These are phyloP conservation scores for Kuraishia floccosa DNA, from an alignment of 805 yeast genomes.

Conservation along the genomic window DNA sequence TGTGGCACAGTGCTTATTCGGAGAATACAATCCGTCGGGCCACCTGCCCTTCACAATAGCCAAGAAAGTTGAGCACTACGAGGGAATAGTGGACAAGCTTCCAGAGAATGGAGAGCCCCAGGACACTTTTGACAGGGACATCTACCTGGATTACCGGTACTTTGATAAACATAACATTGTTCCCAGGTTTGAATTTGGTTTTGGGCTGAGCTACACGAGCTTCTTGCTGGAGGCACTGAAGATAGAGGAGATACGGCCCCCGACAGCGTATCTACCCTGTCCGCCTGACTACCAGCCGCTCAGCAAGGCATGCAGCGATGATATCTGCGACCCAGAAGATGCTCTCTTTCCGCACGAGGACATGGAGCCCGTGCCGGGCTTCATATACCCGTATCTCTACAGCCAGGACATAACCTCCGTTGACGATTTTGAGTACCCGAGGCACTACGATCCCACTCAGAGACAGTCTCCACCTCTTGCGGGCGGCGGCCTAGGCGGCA, in stretches of 20 bases:
- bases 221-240: conserved; percentile 24
- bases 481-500: conserved; percentile 26
- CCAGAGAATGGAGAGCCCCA: conserved; percentile 22
- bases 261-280: conserved; percentile 31
- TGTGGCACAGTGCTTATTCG: conserved; percentile 45
- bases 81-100: conserved; percentile 2
- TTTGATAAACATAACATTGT: conserved; percentile 44
- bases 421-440: conserved; percentile 28
- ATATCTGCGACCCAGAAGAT: conserved; percentile 41
- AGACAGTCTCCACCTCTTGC: conserved; percentile 24
- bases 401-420: conserved; percentile 20
- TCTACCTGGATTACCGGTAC: conserved; percentile 43
- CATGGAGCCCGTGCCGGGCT: conserved; percentile 37
- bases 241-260: conserved; percentile 28
- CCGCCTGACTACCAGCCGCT: conserved; percentile 34
- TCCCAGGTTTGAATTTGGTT: conserved; percentile 54
- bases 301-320: conserved; percentile 29
- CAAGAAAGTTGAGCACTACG: conserved; percentile 28
- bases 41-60: conserved; percentile 55
- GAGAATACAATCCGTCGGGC: conserved; percentile 54
- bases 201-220: conserved; percentile 44
- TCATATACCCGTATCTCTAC: conserved; percentile 42
- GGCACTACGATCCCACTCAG: conserved; percentile 23
- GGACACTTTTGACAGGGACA: conserved; percentile 33
- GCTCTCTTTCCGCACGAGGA: conserved; percentile 22